Base-by-base conservation (phyloP, 2,329 filamentous ascomycete genomes). In the Scolecobasidium constrictum region DNA sequence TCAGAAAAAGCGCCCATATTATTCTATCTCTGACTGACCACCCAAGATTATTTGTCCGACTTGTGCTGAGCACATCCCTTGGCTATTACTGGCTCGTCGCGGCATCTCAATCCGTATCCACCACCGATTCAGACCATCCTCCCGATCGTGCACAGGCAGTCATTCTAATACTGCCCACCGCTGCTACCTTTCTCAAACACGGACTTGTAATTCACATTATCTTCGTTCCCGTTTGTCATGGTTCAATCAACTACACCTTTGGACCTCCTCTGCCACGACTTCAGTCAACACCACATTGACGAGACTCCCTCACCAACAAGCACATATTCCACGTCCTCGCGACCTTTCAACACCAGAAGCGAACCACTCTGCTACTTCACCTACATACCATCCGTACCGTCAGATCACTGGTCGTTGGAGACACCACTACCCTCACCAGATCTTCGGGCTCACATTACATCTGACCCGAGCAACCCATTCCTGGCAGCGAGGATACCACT, bases 361-460 rank as follows among this genome's bases (percentile, higher is more conserved):
- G 26, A 13, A 36, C 34, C 78, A 50, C 85, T 78, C 11, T 42
- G 40, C 33, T 42, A 42, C 16, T 42, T 42, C 20, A 23, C 40
- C 3, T 42, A 42, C n/a, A n/a, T 16, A n/a, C 40, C 40, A 16
- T 19, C 13, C 18, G 26, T n/a, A 31, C 18, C 34, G 18, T 31
- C 40, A 16, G 40, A 42, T 13, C 40, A 42, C 33, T 37, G 31
- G 33, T 26, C 40, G 12, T 16, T 20, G 4, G 31, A 36, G 22
- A 36, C 40, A 7, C 40, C 40, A 36, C 12, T 21, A 19, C 9
- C 13, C n/a, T 16, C 40, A 15, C 31, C 40, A 9, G 33, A 19
- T 4, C 17, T 18, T 2, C 23, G 28, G 13, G 31, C 28, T 7
- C 18, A 39, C 35, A 28, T 33, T 34, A 48, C 48, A 34, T 49